These are phyloP conservation scores for Cryptococcus sp. DNA, from an alignment of 1,284 basidiomycete species.

Conservation along the genomic window DNA sequence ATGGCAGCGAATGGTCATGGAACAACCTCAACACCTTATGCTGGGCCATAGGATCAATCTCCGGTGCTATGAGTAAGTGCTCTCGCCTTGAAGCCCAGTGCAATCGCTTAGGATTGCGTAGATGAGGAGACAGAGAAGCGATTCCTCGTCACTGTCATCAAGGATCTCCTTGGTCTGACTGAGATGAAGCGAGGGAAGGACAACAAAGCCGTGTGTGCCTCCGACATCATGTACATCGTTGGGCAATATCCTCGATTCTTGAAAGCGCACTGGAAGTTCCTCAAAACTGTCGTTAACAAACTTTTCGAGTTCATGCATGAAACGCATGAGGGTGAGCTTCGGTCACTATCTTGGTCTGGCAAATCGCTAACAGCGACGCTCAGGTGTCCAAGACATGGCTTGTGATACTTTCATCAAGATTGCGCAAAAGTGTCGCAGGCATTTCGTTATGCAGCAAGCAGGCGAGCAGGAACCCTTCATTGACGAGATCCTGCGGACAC, in stretches of 20 bases:
- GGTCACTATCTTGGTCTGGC: background rate
- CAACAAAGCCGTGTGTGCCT: conserved; percentile 99
- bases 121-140: conserved; percentile 99
- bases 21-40: conserved; percentile 98
- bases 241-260: conserved; percentile 99
- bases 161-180: conserved; percentile 92
- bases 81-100: background rate
- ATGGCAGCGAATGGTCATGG: conserved; percentile 99
- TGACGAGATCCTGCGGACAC: conserved; percentile 89
- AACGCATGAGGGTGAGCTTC: conserved; percentile 82
- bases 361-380: conserved; percentile 8
- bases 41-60: conserved; percentile 99
- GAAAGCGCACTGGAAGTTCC: conserved; percentile 99
- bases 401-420: conserved; percentile 99
- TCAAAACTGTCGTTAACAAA: conserved; percentile 99
- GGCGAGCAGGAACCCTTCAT: conserved; percentile 98
- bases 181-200: conserved; percentile 99
- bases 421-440: conserved; percentile 95
- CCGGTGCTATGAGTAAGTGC: conserved; percentile 93
- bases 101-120: conserved; percentile 39
- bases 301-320: conserved; percentile 99
- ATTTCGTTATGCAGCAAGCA: conserved; percentile 98
- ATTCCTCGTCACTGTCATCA: conserved; percentile 98
- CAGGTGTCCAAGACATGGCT: conserved; percentile 99
- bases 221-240: conserved; percentile 99